Percentiles rank a stretch among this genome's conserved stretches.
These are phyloP conservation scores for Phoenix dactylifera DNA, from an alignment of 176 grass and related monocot species.

Conservation along the genomic window DNA sequence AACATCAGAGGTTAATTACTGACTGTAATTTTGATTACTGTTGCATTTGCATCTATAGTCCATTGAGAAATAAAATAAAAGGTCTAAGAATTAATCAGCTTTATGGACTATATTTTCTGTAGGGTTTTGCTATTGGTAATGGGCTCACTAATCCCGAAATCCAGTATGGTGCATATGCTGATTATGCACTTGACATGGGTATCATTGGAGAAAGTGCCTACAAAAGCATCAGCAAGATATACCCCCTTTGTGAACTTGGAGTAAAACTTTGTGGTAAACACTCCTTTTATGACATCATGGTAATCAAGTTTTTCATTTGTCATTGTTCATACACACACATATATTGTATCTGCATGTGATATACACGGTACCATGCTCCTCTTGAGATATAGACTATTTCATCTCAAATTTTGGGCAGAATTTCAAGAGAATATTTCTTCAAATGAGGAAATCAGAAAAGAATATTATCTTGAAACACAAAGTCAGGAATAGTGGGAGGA, in stretches of 20 bases:
- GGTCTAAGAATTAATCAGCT: not conserved
- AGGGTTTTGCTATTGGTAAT: slow-evolving; percentile 52
- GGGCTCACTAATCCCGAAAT: slow-evolving; percentile 41
- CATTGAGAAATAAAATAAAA: not conserved
- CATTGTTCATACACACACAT: too few relatives aligned
- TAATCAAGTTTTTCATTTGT: not conserved
- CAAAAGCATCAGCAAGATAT: slow-evolving; percentile 42
- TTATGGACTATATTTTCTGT: not conserved
- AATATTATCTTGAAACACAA: too few relatives aligned
- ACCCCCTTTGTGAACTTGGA: slow-evolving; percentile 37
- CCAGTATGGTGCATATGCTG: slow-evolving; percentile 54
- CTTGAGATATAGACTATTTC: too few relatives aligned
- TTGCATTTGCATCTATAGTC: too few relatives aligned
- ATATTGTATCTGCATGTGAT: too few relatives aligned
- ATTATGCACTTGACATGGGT: slow-evolving; percentile 47
- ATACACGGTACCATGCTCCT: too few relatives aligned
- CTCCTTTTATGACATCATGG: not conserved
- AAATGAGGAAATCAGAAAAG: too few relatives aligned
- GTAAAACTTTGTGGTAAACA: slow-evolving; percentile 37
- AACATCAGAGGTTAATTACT: too few relatives aligned
- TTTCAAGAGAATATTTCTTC: too few relatives aligned
- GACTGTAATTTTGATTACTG: too few relatives aligned
- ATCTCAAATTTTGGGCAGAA: too few relatives aligned
- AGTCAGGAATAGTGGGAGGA: too few relatives aligned
- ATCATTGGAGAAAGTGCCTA: slow-evolving; percentile 29